Evolutionary conservation across 139 green algal species (phyloP), one percentile per base, ranked within the genome.

Genomic region (Chlamydomonas incerta): DNA sequence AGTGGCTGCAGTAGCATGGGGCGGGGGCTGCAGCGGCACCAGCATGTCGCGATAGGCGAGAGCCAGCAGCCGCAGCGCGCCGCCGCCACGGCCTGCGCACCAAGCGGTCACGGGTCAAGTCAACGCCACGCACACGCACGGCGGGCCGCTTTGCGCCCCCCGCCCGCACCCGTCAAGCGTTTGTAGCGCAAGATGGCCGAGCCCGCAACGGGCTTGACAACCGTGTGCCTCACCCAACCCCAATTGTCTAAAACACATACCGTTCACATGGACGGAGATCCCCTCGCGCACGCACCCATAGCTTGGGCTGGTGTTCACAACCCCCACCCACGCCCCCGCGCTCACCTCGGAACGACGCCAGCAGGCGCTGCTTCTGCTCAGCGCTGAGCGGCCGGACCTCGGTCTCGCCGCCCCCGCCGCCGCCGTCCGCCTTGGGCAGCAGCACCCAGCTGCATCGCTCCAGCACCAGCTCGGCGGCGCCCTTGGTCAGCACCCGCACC

Each of bases 391-490:
- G 74, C 34, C 77, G 5, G 1, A 52, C 46, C n/a, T 2, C 68
- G 66, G 52, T 87, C 71, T 26, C 72, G 57, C 50, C 34, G 28
- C 50, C 6, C 35, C 60, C 75, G 26, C 60, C 55, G 15, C 15
- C 47, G 50, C 29, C 81, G 41, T 50, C 41, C 41, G 41, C 5
- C 41, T 50, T 50, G 5, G 41, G 41, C 41, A 50, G 41, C 8
- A 95, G 76, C 83, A 91, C 87, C 73, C 74, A 62, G 2, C 74
- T 92, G 89, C 97, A 99, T 35, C 91, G 76, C 34, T 93, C 82
- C 74, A 99, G 85, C 74, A 99, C 87, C 33, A 99, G 88, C 87
- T 99, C 97, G 0, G 95, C 92, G 18, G 97, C 97, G 11, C 97
- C 97, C 92, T 99, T 99, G 37, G 92, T 94, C 86, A 94, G 93